A percentile compares a stretch with the other conserved stretches of the same genome.
phyloP scores from a whole-genome alignment of 257 asterid species.

The Dorcoceras hygrometricum region DNA sequence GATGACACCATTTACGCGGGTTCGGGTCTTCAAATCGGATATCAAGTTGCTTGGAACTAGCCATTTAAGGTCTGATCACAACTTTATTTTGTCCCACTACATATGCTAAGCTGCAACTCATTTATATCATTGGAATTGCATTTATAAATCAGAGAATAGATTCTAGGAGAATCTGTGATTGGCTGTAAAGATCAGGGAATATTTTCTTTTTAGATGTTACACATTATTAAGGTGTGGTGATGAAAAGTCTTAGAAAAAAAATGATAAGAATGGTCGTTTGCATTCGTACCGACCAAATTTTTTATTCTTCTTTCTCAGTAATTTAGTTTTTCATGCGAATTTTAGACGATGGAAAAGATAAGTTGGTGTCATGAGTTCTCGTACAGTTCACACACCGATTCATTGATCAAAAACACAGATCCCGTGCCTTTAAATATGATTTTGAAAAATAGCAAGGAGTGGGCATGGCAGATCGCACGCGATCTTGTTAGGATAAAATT shows the following conservation, averaged over 20 bases:
- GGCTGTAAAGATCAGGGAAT: constrained; percentile 41
- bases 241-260: background rate
- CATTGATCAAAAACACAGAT: too few relatives aligned
- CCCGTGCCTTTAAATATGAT: too few relatives aligned
- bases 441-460: too few relatives aligned
- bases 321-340: too few relatives aligned
- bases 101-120: constrained; percentile 2
- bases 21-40: constrained; percentile 46
- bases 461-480: too few relatives aligned
- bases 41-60: constrained; percentile 43
- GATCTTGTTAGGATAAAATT: too few relatives aligned
- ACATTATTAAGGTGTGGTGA: constrained; percentile 7
- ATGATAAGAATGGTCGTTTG: background rate
- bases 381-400: too few relatives aligned
- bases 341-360: too few relatives aligned
- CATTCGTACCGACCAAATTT: too few relatives aligned
- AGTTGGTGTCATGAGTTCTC: too few relatives aligned
- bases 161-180: constrained; percentile 42
- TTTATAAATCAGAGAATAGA: constrained; percentile 32
- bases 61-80: constrained; percentile 30
- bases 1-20: constrained; percentile 65
- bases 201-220: constrained; percentile 27
- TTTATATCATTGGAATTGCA: constrained; percentile 21
- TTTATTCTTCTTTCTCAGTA: too few relatives aligned
- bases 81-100: background rate